Evolutionary conservation across 2,329 filamentous ascomycete species (phyloP).

Genomic region (Penicillium vulpinum): DNA sequence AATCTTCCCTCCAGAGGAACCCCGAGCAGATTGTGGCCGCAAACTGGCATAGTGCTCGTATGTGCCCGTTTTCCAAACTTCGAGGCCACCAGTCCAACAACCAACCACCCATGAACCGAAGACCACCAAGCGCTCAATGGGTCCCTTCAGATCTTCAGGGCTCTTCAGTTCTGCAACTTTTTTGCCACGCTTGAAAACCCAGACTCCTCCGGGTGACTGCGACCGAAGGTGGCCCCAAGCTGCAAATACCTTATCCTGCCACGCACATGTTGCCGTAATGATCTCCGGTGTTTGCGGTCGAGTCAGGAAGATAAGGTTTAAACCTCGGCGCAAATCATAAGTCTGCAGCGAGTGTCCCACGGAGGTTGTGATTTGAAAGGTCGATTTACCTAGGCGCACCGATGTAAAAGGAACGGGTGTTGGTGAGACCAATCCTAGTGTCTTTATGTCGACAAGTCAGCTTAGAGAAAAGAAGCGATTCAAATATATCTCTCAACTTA

Average conservation of each 20-base stretch:
- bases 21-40: constrained; percentile 56
- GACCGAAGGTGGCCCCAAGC: constrained; percentile 70
- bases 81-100: constrained; percentile 71
- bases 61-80: constrained; percentile 83
- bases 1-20: constrained; percentile 60
- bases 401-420: constrained; percentile 88
- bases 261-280: constrained; percentile 84
- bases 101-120: constrained; percentile 92
- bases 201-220: constrained; percentile 63
- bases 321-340: constrained; percentile 85
- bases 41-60: constrained; percentile 90
- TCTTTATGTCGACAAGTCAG: constrained; percentile 55
- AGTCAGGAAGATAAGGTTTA: constrained; percentile 92
- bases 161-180: constrained; percentile 73
- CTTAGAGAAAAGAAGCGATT: constrained; percentile 6
- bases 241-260: constrained; percentile 84
- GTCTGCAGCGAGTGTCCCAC: constrained; percentile 89
- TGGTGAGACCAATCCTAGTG: constrained; percentile 88
- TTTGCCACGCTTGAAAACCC: constrained; percentile 90
- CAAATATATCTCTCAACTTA: constrained; percentile 49
- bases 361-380: constrained; percentile 96
- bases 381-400: constrained; percentile 85
- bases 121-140: constrained; percentile 73
- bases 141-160: constrained; percentile 63
- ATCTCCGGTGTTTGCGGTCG: constrained; percentile 80